Evolutionary conservation across 352 stramenopile species (phyloP), one percentile per base, ranked within the genome.

Genomic region (Peronosclerospora sorghi): DNA sequence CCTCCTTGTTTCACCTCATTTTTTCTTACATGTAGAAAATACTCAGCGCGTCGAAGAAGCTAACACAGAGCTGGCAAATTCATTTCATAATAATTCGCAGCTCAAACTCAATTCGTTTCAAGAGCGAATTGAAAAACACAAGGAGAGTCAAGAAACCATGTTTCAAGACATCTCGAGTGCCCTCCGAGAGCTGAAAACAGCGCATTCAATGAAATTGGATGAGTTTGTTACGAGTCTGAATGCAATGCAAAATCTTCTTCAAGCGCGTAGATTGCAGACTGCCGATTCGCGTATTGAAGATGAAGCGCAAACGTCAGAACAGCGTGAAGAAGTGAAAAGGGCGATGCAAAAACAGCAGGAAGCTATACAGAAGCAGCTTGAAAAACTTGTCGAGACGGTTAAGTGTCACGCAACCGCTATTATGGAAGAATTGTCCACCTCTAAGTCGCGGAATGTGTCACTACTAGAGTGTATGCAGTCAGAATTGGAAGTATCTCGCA

Each of bases 21-120:
- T 15, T 36, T 53, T 17, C 29, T 29, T n/a, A n/a, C n/a, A n/a
- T 41, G 14, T 35, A 79, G 68, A 74, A 19, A 75, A 66, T 5
- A 73, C 77, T 14, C 51, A 69, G 14, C 48, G 37, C 2, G 50
- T 68, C n/a, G 77, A 68, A 24, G 49, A 65, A 24, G 32, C 59
- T 7, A 89, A 89, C 49, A 56, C 59, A 32, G 55, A 63, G 8
- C 35, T 86, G 19, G 56, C 71, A 0, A 62, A 32, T 17, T 53
- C 49, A 5, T 85, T 76, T 48, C 64, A 59, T 7, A 61, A 56
- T n/a, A 42, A 65, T 0, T 73, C 72, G 2, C 41, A 72, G 2
- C 44, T 48, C 0, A 68, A 77, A 23, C 65, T 87, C 19, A 43
- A 53, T 5, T 34, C 43, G 2, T 86, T 85, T 26, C 55, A 80